Conservation (phyloP, 164 flowering plant species). For the Echeveria elegans region DNA sequence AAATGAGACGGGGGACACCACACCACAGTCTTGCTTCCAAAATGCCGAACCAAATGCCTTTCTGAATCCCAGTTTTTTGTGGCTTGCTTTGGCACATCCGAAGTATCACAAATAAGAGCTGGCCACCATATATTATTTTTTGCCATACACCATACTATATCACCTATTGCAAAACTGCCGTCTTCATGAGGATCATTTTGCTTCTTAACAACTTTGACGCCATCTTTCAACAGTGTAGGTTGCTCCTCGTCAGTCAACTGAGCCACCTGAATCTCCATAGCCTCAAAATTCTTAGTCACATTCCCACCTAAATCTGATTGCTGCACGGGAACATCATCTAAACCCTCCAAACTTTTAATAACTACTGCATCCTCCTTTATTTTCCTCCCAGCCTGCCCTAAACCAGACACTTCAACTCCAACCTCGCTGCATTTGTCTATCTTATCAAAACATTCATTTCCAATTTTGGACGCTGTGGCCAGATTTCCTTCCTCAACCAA, state of each 20-base stretch:
- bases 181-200: constrained; percentile 4
- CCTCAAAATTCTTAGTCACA: constrained; percentile 3
- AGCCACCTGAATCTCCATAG: constrained; percentile 9
- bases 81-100: constrained; percentile 24
- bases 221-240: background rate
- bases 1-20: constrained; percentile 26
- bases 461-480: background rate
- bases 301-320: constrained; percentile 3
- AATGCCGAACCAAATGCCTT: constrained; percentile 28
- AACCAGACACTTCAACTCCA: constrained; percentile 9
- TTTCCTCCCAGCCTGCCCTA: background rate
- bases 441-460: constrained; percentile 2
- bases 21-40: constrained; percentile 19
- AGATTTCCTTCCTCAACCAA: constrained; percentile 1
- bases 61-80: constrained; percentile 18
- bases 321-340: background rate
- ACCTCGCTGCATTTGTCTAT: background rate
- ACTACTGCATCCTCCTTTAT: background rate
- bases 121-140: constrained; percentile 60
- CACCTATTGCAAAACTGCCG: constrained; percentile 19
- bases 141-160: constrained; percentile 51
- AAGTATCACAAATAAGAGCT: constrained; percentile 39
- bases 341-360: background rate
- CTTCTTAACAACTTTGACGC: too few relatives aligned
- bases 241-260: constrained; percentile 9